These are phyloP conservation scores for Xylariales sp. DNA, from an alignment of 2,329 filamentous ascomycete genomes.

Conservation along the genomic window DNA sequence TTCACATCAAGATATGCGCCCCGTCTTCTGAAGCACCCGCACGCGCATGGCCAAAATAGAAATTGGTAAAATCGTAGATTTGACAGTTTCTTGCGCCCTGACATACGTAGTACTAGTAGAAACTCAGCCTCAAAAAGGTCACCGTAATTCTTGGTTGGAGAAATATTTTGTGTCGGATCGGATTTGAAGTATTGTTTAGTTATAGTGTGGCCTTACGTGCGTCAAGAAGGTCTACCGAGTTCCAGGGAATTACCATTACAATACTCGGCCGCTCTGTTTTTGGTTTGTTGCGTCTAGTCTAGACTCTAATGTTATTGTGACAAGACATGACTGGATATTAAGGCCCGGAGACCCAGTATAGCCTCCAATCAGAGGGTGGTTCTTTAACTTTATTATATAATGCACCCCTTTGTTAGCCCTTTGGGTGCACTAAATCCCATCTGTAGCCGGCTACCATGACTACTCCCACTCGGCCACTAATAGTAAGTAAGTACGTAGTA, in stretches of 20 bases:
- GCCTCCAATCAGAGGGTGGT: conserved; percentile 3
- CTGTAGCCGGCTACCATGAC: no score
- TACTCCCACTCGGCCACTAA: no score
- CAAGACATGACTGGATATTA: conserved; percentile 24
- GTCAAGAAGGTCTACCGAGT: not conserved
- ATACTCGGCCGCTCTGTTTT: conserved; percentile 1
- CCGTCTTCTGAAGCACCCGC: not conserved
- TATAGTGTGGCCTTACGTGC: not conserved
- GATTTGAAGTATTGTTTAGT: not conserved
- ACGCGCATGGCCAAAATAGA: not conserved
- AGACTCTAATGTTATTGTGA: not conserved
- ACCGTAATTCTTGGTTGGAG: not conserved
- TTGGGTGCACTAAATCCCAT: not conserved
- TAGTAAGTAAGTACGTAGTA: not conserved
- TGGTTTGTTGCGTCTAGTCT: conserved; percentile 1
- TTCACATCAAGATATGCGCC: no score
- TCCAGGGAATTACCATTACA: not conserved
- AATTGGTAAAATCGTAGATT: no score
- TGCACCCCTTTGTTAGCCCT: not conserved
- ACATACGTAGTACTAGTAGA: no score
- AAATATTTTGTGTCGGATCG: not conserved
- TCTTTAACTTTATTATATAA: not conserved
- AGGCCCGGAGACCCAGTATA: conserved; percentile 1
- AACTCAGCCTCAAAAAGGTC: no score
- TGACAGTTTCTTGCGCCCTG: no score